Evolutionary conservation across 2,329 filamentous ascomycete species (phyloP).

Genomic region (Xylaria sp.): DNA sequence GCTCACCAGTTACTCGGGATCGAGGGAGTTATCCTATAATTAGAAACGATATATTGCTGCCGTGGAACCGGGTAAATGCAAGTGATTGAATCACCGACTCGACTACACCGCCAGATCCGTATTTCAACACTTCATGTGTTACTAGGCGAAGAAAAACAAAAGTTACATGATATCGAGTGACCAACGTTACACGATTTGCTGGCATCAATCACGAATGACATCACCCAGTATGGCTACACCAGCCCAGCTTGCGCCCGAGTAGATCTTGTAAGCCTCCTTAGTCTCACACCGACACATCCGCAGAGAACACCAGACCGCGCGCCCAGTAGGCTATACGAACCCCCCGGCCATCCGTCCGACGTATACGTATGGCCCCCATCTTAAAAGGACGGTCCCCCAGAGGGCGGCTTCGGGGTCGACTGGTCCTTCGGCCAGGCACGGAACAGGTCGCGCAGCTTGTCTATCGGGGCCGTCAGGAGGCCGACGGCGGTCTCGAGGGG

Average conservation of each 20-base stretch:
- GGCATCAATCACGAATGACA: not conserved
- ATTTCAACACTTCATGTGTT: not conserved
- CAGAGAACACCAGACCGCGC: not conserved
- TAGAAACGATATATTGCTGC: not conserved
- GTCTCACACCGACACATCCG: not conserved
- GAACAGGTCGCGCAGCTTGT: conserved; percentile 54
- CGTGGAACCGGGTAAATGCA: conserved; percentile 18
- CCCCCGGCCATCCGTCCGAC: conserved; percentile 4
- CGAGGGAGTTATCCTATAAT: not conserved
- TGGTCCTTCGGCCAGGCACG: conserved; percentile 21
- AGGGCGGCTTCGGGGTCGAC: conserved; percentile 4
- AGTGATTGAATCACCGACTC: conserved; percentile 6
- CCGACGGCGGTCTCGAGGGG: conserved; percentile 53
- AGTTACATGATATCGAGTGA: not conserved
- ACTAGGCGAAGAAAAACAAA: not conserved
- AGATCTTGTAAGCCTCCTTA: not conserved
- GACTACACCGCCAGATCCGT: not conserved
- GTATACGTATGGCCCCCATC: not conserved
- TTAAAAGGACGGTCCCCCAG: conserved; percentile 3
- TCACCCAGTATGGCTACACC: not conserved
- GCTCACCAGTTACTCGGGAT: conserved; percentile 1
- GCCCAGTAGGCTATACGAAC: not conserved
- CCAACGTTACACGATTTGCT: not conserved
- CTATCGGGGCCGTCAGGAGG: conserved; percentile 55
- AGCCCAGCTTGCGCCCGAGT: not conserved